Percentiles rank a stretch among this genome's conserved stretches.
phyloP scores from a whole-genome alignment of 2,329 filamentous ascomycete genomes.

The Samsoniella hepiali region DNA sequence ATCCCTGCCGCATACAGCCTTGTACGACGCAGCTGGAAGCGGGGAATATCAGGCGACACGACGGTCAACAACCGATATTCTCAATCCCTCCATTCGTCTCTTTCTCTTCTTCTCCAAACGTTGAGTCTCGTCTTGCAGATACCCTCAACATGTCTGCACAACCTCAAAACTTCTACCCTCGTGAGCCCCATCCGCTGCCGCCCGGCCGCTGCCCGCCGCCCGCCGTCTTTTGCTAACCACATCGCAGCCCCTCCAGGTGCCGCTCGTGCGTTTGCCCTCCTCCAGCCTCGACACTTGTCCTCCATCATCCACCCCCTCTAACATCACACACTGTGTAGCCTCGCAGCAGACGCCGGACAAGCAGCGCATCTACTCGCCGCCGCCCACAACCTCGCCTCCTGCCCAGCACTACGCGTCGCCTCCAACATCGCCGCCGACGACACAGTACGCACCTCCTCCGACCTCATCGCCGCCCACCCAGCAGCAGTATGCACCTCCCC shows the following conservation, averaged over 20 bases:
- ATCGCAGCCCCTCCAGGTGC: conserved; percentile 40
- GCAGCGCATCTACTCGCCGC: conserved; percentile 23
- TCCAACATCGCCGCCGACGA: conserved; percentile 2
- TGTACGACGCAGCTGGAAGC: conserved; percentile 1
- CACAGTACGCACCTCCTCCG: conserved; percentile 21
- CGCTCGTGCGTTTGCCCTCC: conserved; percentile 20
- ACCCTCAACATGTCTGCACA: conserved; percentile 36
- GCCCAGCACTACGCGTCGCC: neutral
- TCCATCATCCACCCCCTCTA: conserved; percentile 18
- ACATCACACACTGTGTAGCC: conserved; percentile 5
- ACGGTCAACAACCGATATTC: neutral
- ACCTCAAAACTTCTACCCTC: conserved; percentile 44
- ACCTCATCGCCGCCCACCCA: conserved; percentile 25
- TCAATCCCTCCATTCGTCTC: neutral
- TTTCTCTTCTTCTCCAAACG: neutral
- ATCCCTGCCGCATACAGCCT: neutral
- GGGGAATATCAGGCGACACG: conserved; percentile 2
- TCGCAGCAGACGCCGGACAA: conserved; percentile 12
- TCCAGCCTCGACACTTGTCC: neutral
- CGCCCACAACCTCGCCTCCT: conserved; percentile 17
- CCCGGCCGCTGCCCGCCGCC: neutral
- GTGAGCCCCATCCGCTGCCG: conserved; percentile 31
- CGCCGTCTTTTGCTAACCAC: conserved; percentile 16
- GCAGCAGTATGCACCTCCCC: conserved; percentile 45
- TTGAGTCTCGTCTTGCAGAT: neutral